Percentiles rank a stretch among this genome's conserved stretches.
Evolutionary conservation across 768 basidiomycete species (phyloP).

Genomic region (Boletellus emodensis): DNA sequence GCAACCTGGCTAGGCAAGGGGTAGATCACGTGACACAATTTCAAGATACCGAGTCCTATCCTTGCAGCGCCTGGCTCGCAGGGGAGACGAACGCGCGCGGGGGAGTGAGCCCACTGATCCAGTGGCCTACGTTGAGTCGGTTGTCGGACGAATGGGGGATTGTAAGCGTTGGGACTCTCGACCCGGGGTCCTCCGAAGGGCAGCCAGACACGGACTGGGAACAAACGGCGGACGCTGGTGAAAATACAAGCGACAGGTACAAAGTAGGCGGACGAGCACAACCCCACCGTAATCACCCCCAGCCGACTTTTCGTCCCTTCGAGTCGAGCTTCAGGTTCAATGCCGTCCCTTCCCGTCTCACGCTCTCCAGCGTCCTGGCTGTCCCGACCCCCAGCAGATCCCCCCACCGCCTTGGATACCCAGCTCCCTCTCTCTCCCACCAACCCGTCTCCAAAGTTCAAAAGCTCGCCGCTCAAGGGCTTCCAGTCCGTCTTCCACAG

Average conservation of each 20-base stretch:
- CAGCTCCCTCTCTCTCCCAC: constrained; percentile 35
- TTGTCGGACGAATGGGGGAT: too few relatives aligned
- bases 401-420: constrained; percentile 35
- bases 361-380: constrained; percentile 34
- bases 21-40: too few relatives aligned
- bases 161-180: too few relatives aligned
- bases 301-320: background rate
- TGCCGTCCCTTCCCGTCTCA: constrained; percentile 34
- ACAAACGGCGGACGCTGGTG: too few relatives aligned
- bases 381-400: constrained; percentile 34
- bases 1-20: too few relatives aligned
- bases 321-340: constrained; percentile 1
- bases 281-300: background rate
- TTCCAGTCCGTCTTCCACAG: constrained; percentile 55
- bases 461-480: constrained; percentile 32
- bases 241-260: background rate
- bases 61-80: too few relatives aligned
- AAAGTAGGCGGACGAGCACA: background rate
- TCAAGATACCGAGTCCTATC: too few relatives aligned
- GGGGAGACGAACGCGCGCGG: too few relatives aligned
- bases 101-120: too few relatives aligned
- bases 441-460: constrained; percentile 28
- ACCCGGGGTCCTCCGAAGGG: too few relatives aligned
- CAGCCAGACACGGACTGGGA: too few relatives aligned
- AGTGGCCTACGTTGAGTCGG: too few relatives aligned